A percentile compares a stretch with the other conserved stretches of the same genome.
These are phyloP conservation scores for Colletotrichum destructivum DNA, from an alignment of 2,329 filamentous ascomycete species.

Conservation along the genomic window DNA sequence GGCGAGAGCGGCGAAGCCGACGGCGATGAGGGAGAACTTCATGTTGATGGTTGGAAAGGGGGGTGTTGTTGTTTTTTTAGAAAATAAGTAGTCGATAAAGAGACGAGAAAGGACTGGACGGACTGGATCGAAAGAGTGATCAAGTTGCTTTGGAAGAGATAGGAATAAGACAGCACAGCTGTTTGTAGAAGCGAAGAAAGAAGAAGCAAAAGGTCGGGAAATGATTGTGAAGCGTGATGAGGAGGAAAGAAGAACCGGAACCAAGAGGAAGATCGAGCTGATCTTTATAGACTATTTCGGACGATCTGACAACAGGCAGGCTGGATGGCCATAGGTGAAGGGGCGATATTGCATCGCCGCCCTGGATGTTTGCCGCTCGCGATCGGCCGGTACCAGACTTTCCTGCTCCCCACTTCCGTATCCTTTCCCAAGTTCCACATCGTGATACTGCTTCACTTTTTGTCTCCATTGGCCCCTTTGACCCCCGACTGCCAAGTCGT, in stretches of 20 bases:
- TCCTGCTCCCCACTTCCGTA: neutral
- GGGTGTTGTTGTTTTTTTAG: neutral
- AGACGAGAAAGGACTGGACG: conserved; percentile 37
- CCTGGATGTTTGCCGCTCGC: conserved; percentile 25
- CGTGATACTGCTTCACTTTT: conserved; percentile 12
- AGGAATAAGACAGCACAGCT: conserved; percentile 40
- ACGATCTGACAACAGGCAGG: conserved; percentile 12
- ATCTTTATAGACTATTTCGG: conserved; percentile 39
- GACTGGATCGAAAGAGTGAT: conserved; percentile 37
- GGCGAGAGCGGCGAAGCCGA: conserved; percentile 48
- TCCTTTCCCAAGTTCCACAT: neutral
- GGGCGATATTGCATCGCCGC: conserved; percentile 9
- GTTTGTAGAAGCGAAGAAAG: conserved; percentile 36
- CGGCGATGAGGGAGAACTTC: conserved; percentile 53
- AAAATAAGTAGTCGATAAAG: conserved; percentile 11
- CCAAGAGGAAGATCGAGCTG: conserved; percentile 30
- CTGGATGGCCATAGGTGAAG: too few species aligned
- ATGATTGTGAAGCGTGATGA: conserved; percentile 41
- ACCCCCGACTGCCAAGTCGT: conserved; percentile 12
- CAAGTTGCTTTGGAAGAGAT: conserved; percentile 39
- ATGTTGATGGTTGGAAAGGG: conserved; percentile 44
- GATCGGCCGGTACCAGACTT: neutral
- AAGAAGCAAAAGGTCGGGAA: conserved; percentile 16
- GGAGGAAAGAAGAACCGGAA: conserved; percentile 14
- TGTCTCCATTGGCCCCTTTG: neutral